These are phyloP conservation scores for Endocalyx cinctus DNA, from an alignment of 2,329 filamentous ascomycete species.

Conservation along the genomic window DNA sequence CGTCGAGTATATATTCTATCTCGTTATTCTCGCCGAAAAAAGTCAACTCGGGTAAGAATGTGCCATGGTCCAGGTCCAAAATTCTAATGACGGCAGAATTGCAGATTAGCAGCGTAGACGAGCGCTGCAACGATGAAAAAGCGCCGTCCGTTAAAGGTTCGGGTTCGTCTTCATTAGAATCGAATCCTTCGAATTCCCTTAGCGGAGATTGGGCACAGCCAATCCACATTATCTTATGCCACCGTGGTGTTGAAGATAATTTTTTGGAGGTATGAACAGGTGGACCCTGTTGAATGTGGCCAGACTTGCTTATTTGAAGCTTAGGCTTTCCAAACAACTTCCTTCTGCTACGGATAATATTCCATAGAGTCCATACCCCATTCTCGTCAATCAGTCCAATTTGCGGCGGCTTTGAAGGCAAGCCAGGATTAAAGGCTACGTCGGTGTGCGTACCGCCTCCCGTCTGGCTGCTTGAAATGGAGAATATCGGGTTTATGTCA, in stretches of 20 bases:
- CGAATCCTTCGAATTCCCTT: slow-evolving; percentile 30
- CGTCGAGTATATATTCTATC: slow-evolving; percentile 24
- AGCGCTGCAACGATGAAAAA: slow-evolving; percentile 44
- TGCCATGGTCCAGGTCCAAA: slow-evolving; percentile 19
- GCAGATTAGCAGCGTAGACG: slow-evolving; percentile 45
- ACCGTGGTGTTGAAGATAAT: slow-evolving; percentile 28
- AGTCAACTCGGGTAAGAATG: slow-evolving; percentile 20
- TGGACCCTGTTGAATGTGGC: slow-evolving; percentile 41
- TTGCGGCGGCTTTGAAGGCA: slow-evolving; percentile 48
- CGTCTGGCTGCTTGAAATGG: slow-evolving; percentile 46
- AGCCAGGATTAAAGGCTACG: slow-evolving; percentile 57
- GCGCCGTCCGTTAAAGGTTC: slow-evolving; percentile 15
- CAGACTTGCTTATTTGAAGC: slow-evolving; percentile 32
- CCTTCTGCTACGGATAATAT: slow-evolving; percentile 40
- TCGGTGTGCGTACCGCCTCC: slow-evolving; percentile 56
- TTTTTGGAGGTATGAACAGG: too few relatives aligned
- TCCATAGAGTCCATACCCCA: slow-evolving; percentile 66
- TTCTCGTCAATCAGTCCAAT: slow-evolving; percentile 61
- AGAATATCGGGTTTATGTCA: slow-evolving; percentile 49
- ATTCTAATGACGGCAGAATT: slow-evolving; percentile 23
- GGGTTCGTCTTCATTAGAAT: slow-evolving; percentile 29
- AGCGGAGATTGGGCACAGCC: slow-evolving; percentile 21
- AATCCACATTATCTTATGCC: slow-evolving; percentile 41
- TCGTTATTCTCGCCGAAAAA: slow-evolving; percentile 14
- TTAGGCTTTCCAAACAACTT: slow-evolving; percentile 29